phyloP scores from a whole-genome alignment of 345 rosid genomes.

The Raphanus raphanistrum region DNA sequence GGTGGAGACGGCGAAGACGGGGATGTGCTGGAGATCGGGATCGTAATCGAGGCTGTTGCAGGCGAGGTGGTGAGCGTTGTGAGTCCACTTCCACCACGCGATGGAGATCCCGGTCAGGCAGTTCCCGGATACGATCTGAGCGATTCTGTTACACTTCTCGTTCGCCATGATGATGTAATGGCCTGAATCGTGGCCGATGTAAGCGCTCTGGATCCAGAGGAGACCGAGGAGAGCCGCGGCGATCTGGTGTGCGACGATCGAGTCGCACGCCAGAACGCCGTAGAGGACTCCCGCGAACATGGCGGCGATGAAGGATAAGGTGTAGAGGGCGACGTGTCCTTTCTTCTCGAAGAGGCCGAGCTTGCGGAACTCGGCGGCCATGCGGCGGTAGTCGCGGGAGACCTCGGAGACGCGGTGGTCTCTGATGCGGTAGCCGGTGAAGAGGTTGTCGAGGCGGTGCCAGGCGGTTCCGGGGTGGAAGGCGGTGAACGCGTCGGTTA shows the following conservation, averaged over 20 bases:
- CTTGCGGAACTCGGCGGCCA: constrained; percentile 58
- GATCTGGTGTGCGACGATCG: constrained; percentile 56
- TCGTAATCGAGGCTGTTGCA: constrained; percentile 90
- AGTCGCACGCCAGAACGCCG: constrained; percentile 60
- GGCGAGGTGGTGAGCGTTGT: constrained; percentile 92
- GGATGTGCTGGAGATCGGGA: constrained; percentile 98
- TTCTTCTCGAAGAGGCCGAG: constrained; percentile 76
- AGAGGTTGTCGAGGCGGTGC: constrained; percentile 57
- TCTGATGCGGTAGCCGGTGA: constrained; percentile 67
- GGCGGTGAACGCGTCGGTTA: constrained; percentile 92
- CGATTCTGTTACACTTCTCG: constrained; percentile 50
- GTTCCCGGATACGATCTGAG: constrained; percentile 79
- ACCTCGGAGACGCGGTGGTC: constrained; percentile 67
- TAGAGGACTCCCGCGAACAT: constrained; percentile 57
- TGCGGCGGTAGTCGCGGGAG: constrained; percentile 74
- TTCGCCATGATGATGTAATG: constrained; percentile 77
- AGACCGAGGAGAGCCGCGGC: constrained; percentile 64
- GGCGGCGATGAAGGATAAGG: constrained; percentile 43
- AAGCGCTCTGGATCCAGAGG: constrained; percentile 84
- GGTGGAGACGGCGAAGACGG: constrained; percentile 80
- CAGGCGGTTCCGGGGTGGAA: constrained; percentile 93
- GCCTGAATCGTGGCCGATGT: constrained; percentile 91
- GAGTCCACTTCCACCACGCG: constrained; percentile 99
- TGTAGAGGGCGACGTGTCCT: constrained; percentile 57
- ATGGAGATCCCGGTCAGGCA: constrained; percentile 91